These are phyloP conservation scores for Termitomyces sp. DNA, from an alignment of 768 basidiomycete species.

Conservation along the genomic window DNA sequence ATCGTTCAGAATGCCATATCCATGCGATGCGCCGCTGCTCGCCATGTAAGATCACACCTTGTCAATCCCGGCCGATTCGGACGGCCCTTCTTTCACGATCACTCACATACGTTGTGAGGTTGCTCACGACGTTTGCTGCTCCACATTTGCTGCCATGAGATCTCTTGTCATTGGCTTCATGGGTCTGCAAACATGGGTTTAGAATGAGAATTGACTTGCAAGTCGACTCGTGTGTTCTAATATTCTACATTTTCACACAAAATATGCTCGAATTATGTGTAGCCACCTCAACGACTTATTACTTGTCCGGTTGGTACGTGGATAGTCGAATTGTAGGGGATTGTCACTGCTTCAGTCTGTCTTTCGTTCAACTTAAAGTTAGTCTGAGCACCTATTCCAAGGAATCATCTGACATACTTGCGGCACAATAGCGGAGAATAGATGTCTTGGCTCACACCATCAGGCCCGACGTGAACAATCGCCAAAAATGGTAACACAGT, in stretches of 20 bases:
- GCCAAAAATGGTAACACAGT: neutral
- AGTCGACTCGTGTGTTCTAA: neutral
- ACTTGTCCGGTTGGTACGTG: neutral
- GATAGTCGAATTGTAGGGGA: neutral
- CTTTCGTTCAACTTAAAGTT: neutral
- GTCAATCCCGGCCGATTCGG: neutral
- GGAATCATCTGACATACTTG: neutral
- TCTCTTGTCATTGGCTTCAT: neutral
- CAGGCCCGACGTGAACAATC: neutral
- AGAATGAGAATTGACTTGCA: neutral
- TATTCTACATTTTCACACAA: neutral
- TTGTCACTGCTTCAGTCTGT: neutral
- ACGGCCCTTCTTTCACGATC: neutral
- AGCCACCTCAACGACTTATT: neutral
- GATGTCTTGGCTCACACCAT: neutral
- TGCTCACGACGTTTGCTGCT: neutral
- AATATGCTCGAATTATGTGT: neutral
- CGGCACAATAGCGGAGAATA: neutral
- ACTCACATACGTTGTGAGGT: neutral
- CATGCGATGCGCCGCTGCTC: slow-evolving; percentile 1
- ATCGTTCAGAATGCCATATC: neutral
- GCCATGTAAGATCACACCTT: neutral
- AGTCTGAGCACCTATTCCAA: too few relatives aligned
- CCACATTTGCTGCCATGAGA: neutral
- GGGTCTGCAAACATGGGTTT: neutral